These are phyloP conservation scores for Triticum dicoccoides DNA, from an alignment of 176 grass and related monocot genomes.

Conservation along the genomic window DNA sequence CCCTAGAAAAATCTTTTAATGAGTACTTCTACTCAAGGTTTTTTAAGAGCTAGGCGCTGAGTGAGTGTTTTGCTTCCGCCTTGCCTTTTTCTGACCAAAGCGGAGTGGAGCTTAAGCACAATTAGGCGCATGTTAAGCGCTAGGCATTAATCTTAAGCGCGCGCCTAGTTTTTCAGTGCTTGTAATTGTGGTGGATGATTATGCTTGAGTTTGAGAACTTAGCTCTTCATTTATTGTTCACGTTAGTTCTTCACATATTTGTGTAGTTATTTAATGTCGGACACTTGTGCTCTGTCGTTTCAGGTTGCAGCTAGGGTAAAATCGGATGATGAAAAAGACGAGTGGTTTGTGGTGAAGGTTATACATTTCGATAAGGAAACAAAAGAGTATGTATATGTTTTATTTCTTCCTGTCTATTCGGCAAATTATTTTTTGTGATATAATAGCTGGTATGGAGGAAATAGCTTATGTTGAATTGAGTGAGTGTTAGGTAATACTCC, in stretches of 20 bases:
- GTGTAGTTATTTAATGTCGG: constrained; percentile 5
- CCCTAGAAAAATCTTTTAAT: neutral
- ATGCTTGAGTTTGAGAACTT: neutral
- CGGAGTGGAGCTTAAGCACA: neutral
- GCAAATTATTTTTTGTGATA: neutral
- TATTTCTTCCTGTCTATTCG: neutral
- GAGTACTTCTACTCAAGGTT: neutral
- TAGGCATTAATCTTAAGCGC: too few relatives aligned
- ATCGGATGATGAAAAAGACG: constrained; percentile 87
- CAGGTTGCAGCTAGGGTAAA: constrained; percentile 95
- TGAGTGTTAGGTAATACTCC: neutral
- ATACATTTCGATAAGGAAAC: constrained; percentile 92
- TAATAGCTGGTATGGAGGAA: neutral
- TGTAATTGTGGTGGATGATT: constrained; percentile 16
- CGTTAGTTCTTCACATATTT: neutral
- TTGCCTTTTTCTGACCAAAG: too few relatives aligned
- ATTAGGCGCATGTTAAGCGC: too few relatives aligned
- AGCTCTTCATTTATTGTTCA: neutral
- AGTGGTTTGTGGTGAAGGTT: constrained; percentile 95
- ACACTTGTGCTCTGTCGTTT: constrained; percentile 33
- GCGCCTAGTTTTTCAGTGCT: neutral
- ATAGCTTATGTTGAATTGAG: constrained; percentile 9
- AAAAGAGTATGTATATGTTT: constrained; percentile 72
- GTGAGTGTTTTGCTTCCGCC: too few relatives aligned
- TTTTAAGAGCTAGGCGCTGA: too few relatives aligned